phyloP scores from a whole-genome alignment of 1,139 yeast species.

The Debaryomyces sp. region DNA sequence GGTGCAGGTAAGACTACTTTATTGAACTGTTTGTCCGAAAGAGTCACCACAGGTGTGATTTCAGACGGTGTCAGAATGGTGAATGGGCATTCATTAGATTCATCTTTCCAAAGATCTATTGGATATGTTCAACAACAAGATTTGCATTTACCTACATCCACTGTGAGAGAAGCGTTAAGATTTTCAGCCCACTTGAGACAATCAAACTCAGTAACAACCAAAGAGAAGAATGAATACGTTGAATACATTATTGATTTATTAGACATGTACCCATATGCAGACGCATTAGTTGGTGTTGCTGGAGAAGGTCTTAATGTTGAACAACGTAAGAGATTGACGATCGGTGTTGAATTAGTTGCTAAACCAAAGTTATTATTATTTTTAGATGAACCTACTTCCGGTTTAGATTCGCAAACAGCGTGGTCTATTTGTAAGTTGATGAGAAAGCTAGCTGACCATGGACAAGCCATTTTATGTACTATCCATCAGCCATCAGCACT shows the following conservation, averaged over 20 bases:
- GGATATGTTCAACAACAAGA: conserved; percentile 88
- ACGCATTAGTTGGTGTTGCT: conserved; percentile 42
- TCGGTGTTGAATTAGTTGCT: conserved; percentile 43
- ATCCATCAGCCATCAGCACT: conserved; percentile 48
- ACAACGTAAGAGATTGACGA: conserved; percentile 39
- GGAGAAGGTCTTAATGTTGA: conserved; percentile 46
- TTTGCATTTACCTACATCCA: conserved; percentile 69
- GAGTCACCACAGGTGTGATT: conserved; percentile 78
- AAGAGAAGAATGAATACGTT: conserved; percentile 69
- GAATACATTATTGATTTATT: conserved; percentile 66
- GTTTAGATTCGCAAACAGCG: conserved; percentile 46
- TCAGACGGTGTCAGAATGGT: conserved; percentile 72
- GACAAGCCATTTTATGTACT: conserved; percentile 49
- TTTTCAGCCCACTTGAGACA: conserved; percentile 78
- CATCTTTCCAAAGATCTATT: conserved; percentile 77
- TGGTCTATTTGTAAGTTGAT: conserved; percentile 47
- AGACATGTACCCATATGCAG: conserved; percentile 40
- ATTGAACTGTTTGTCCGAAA: conserved; percentile 72
- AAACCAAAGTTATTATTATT: conserved; percentile 39
- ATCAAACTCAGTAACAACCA: conserved; percentile 51
- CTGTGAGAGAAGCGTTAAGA: conserved; percentile 75
- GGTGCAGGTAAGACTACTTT: conserved; percentile 88
- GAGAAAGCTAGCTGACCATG: conserved; percentile 45
- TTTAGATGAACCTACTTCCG: conserved; percentile 42
- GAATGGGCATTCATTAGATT: conserved; percentile 67